A percentile compares a stretch with the other conserved stretches of the same genome.
Conservation (phyloP, 768 basidiomycete species). For the Lactifluus rugatus region DNA sequence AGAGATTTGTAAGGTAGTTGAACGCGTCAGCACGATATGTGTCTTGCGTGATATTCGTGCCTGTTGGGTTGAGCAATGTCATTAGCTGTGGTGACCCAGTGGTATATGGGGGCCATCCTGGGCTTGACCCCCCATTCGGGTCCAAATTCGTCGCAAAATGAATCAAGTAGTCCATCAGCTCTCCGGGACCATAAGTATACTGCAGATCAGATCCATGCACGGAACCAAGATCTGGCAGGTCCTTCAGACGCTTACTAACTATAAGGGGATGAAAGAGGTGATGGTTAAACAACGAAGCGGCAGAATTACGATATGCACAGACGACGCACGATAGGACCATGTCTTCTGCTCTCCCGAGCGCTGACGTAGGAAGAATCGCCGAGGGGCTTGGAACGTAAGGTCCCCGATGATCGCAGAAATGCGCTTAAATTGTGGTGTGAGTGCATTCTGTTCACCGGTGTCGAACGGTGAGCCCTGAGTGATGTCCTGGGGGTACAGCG, state of each 20-base stretch:
- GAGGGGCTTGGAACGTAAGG: conserved; percentile 27
- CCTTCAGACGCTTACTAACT: conserved; percentile 30
- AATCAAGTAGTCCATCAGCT: conserved; percentile 20
- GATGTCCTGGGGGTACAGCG: too few relatives aligned
- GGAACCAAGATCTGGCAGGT: too few relatives aligned
- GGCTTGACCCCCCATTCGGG: conserved; percentile 21
- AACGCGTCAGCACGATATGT: conserved; percentile 16
- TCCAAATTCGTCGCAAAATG: conserved; percentile 24
- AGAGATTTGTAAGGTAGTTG: not conserved
- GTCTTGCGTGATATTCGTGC: conserved; percentile 12
- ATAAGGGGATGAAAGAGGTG: not conserved
- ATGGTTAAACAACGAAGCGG: too few relatives aligned
- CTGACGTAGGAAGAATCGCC: conserved; percentile 28
- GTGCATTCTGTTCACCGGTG: too few relatives aligned
- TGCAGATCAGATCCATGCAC: conserved; percentile 8
- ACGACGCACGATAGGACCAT: too few relatives aligned
- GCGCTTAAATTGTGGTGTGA: conserved; percentile 33
- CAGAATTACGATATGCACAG: too few relatives aligned
- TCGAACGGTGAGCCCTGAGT: too few relatives aligned
- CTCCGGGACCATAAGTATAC: conserved; percentile 2
- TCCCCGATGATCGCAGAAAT: conserved; percentile 32
- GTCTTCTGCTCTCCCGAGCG: too few relatives aligned
- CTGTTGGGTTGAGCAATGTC: conserved; percentile 8
- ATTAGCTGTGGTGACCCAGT: conserved; percentile 1
- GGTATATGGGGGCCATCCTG: conserved; percentile 16